These are phyloP conservation scores for Monosporozyma aerobia DNA, from an alignment of 805 yeast species.

Conservation along the genomic window DNA sequence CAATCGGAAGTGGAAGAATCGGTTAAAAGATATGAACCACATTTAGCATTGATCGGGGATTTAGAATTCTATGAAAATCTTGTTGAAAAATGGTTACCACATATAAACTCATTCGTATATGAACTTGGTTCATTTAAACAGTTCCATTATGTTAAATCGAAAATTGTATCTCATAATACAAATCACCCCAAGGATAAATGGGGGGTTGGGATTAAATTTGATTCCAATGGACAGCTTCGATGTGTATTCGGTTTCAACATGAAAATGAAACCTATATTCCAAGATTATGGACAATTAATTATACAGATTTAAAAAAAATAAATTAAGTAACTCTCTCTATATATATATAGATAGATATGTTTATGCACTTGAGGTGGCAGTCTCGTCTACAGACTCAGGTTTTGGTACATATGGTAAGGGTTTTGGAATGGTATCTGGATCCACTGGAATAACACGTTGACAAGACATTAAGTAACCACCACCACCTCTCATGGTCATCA, in stretches of 20 bases:
- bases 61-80: constrained; percentile 59
- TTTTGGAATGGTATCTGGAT: constrained; percentile 15
- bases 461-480: constrained; percentile 86
- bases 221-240: constrained; percentile 43
- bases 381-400: not conserved
- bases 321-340: not conserved
- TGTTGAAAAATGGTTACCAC: constrained; percentile 35
- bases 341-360: constrained; percentile 1
- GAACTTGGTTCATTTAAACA: constrained; percentile 67
- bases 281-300: constrained; percentile 6
- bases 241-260: constrained; percentile 48
- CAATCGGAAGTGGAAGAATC: constrained; percentile 46
- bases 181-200: constrained; percentile 32
- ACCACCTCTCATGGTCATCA: constrained; percentile 86
- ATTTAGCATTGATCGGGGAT: constrained; percentile 69
- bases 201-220: constrained; percentile 41
- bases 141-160: constrained; percentile 33
- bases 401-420: not conserved
- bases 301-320: not conserved
- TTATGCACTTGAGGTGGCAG: not conserved
- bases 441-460: constrained; percentile 59
- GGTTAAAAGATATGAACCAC: constrained; percentile 68
- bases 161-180: constrained; percentile 5
- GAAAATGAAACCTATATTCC: not conserved
- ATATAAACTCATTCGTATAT: constrained; percentile 51